Evolutionary conservation across 352 stramenopile genomes (phyloP).

Genomic region (Pythium insidiosum): DNA sequence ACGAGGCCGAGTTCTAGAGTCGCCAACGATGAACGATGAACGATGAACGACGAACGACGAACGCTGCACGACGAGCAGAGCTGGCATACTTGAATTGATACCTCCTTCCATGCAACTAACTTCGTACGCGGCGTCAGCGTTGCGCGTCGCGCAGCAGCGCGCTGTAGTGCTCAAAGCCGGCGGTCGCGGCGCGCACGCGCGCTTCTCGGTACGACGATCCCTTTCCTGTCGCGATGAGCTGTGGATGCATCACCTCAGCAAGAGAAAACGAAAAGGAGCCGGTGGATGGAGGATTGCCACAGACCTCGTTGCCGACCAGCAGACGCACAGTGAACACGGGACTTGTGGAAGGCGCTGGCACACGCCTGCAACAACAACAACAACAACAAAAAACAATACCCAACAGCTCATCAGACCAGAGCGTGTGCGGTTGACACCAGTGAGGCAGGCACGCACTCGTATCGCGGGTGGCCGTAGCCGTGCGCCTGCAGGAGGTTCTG

Average conservation of each 20-base stretch:
- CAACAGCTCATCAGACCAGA: too few species aligned
- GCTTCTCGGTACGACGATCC: conserved; percentile 55
- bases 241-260: neutral
- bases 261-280: neutral
- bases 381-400: too few species aligned
- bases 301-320: conserved; percentile 62
- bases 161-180: conserved; percentile 40
- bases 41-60: too few species aligned
- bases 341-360: conserved; percentile 39
- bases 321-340: conserved; percentile 40
- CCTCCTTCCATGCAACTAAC: too few species aligned
- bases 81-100: neutral
- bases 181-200: conserved; percentile 39
- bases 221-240: conserved; percentile 37
- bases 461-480: conserved; percentile 48
- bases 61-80: too few species aligned
- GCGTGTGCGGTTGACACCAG: too few species aligned
- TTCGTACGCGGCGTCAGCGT: too few species aligned
- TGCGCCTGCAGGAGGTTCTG: conserved; percentile 65
- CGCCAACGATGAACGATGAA: too few species aligned
- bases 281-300: too few species aligned
- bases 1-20: conserved; percentile 78
- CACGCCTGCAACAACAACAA: conserved; percentile 24
- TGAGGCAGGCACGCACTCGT: conserved; percentile 30
- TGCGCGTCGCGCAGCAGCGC: conserved; percentile 15